Base-by-base conservation (phyloP, 2,329 filamentous ascomycete species). In the Colletotrichum cordylinicola region DNA sequence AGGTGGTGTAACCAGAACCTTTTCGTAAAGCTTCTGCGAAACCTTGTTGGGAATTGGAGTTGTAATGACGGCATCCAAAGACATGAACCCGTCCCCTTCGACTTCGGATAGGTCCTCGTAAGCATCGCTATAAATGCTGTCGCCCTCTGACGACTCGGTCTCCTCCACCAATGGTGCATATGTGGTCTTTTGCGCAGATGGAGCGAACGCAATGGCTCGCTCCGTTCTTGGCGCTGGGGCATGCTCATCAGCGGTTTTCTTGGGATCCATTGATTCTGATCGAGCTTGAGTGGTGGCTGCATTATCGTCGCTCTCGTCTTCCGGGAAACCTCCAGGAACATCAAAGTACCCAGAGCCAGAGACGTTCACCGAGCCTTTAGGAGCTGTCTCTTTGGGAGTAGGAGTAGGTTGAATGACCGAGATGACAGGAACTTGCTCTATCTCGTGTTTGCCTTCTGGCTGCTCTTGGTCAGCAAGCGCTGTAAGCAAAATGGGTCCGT, bases 41-140 rank as follows among this genome's bases (percentile, higher is more conserved):
- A 60, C 58, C 58, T 77, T 74, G n/a, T 77, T 78, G 10, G 77
- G 75, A 33, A 79, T 81, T 66, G 61, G 79, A 58, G 61, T 79
- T 60, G 61, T 80, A 79, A 39, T 89, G 10, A 96, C 90, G 13
- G 94, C 94, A 82, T 96, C 90, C 9, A 96, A 87, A 6, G 94
- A 96, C 80, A 92, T 88, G 80, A 95, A 96, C 0, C 93, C 94
- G 62, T 91, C 90, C 3, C 89, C 90, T 52, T 94, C 92, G 6
- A 88, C 80, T 16, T 95, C 92, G 0, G 91, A 91, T 0, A 94
- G 85, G 76, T 95, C 93, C 83, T 96, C 94, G 70, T 93, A 93
- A 2, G 94, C 94, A 83, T 96, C 94, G 78, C 93, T 95, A 81
- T 95, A 96, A 29, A 94, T 89, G 76, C 90, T 93, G 66, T 85